phyloP scores from a whole-genome alignment of 441 rosid genomes.

The Gossypium schwendimanii region DNA sequence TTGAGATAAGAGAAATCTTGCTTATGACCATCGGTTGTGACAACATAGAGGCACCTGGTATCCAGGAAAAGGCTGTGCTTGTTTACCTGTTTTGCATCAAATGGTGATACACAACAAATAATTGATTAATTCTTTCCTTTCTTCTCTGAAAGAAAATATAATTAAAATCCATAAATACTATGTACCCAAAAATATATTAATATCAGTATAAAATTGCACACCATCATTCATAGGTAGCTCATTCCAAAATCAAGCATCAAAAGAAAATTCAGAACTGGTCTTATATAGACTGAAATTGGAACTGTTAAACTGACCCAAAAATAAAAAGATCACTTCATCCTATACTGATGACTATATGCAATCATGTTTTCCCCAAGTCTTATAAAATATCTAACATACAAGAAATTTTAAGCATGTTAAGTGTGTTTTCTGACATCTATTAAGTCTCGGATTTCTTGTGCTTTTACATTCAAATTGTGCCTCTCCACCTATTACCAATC shows the following conservation, averaged over 20 bases:
- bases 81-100: slow-evolving; percentile 43
- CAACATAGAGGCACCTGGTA: slow-evolving; percentile 67
- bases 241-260: background rate
- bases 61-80: slow-evolving; percentile 53
- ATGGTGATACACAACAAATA: background rate
- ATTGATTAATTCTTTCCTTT: background rate
- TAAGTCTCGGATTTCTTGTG: background rate
- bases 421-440: background rate
- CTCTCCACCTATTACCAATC: background rate
- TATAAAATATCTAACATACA: background rate
- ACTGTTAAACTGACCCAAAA: background rate
- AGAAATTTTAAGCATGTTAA: background rate
- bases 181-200: background rate
- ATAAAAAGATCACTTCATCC: background rate
- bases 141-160: background rate
- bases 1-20: slow-evolving; percentile 80
- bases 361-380: background rate
- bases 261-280: background rate
- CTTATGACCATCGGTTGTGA: slow-evolving; percentile 55
- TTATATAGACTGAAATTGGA: background rate
- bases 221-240: background rate
- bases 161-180: background rate
- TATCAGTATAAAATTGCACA: background rate
- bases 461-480: background rate
- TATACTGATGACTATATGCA: background rate